Evolutionary conservation across 345 rosid genomes (phyloP), one percentile per base, ranked within the genome.

Genomic region (Citrus trifoliata): DNA sequence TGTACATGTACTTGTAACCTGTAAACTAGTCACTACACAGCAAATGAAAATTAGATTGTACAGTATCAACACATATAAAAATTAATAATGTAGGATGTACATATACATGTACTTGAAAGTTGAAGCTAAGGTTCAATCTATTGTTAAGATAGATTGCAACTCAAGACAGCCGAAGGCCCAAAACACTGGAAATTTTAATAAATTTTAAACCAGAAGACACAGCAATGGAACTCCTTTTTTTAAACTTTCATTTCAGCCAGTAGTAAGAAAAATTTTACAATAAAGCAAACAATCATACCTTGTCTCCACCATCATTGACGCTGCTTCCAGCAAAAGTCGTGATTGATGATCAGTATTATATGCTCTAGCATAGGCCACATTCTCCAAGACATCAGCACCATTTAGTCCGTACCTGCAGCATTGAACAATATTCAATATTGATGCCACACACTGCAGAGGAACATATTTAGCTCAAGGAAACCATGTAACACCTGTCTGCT

Each of bases 291-390:
- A 76, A 76, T 46, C 35, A 28, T 55, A 91, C 98, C 98, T 88
- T 77, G 98, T 94, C 82, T 96, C 99, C 78, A 96, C 92, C 99
- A 96, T 96, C 98, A 96, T 96, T 66, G 99, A 96, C 80, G 99
- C 99, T 78, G 98, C 98, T 89, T 96, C 98, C 78, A 96, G 94
- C 88, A 96, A 85, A 83, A 94, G 99, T 86, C 98, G 88, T 0
- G 98, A 93, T 79, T 92, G 99, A 83, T 96, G 99, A 79, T 96
- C 99, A 5, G 99, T 96, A 82, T 96, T 96, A 85, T 96, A 96
- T 18, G 99, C 98, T 83, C 99, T 90, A 59, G 98, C 97, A 79
- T 96, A 94, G 37, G 99, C 99, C 28, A 96, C 99, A 53, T 96
- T 96, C 86, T 96, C 99, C 79, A 96, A 85, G 53, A 96, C 99